Base-by-base conservation (phyloP, 1,284 basidiomycete species). In the Ceratobasidium theobromae region DNA sequence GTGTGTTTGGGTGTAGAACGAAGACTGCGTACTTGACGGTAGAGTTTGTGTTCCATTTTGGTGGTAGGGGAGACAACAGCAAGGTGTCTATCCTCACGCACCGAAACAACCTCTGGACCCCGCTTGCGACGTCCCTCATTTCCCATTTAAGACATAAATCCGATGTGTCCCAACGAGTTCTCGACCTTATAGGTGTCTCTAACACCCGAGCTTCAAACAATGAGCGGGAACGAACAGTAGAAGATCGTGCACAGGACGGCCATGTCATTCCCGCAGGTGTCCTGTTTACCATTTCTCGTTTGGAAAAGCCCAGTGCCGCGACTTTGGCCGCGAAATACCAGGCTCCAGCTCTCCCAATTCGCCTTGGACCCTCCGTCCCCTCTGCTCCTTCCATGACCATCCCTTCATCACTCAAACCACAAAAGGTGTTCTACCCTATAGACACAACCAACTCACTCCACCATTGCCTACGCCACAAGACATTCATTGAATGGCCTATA, bases 401-500 rank as follows among this genome's bases (percentile, higher is more conserved):
- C 67, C 28, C 72, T 67, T 33, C 69, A 67, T 12, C 66, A 67
- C 25, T 66, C 66, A 51, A 69, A 64, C 55, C 71, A 68, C 65
- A 77, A 69, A 43, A 53, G 16, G 75, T 73, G n/a, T 89, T 86
- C 74, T 80, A 86, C 69, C 82, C 81, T 33, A 76, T 93, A 4
- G 82, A 89, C 65, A 75, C 81, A 2, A 73, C 74, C 2, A 71
- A 78, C 52, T 75, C 80, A 16, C 77, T 95, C 16, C 73, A 75
- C 5, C 71, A 75, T 8, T 76, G 81, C 5, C 77, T 95, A 48
- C 79, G 77, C 49, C 77, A 84, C 48, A 88, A 83, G 54, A 79
- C 84, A 35, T 91, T 91, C 72, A 80, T 89, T 46, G 93, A 95
- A 75, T 94, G 85, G 72, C 92, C 93, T 2, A 86, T 85, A 0